Evolutionary conservation across 352 stramenopile genomes (phyloP), one percentile per base, ranked within the genome.

Genomic region (Phytophthora cactorum): DNA sequence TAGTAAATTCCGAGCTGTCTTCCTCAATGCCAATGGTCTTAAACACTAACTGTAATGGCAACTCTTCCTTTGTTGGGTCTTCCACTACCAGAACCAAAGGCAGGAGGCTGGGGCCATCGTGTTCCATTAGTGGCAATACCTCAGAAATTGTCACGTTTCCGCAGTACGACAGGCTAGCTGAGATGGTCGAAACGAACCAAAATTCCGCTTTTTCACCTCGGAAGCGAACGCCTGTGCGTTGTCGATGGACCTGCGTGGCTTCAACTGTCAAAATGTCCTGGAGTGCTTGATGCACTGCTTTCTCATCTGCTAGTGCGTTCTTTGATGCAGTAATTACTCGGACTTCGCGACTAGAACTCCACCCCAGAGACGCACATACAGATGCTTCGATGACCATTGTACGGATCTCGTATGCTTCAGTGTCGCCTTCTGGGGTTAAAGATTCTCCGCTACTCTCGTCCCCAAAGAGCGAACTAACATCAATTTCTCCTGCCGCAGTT

Each of bases 21-120:
- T 58, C 45, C 4, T 57, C 59, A n/a, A 75, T 47, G 49, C 56
- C 63, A 3, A 72, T 53, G 4, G 57, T 51, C 10, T 72, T 41
- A 43, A 68, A 59, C 3, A 65, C 68, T 46, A 57, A 44, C 11
- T 60, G 62, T 11, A 72, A 14, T 10, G 58, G 46, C 3, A 29
- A 22, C 1, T 57, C 31, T 22, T 59, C 41, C n/a, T 11, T 39
- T 12, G 14, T 39, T 1, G 60, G n/a, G 36, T 62, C 45, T 43
- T 63, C 25, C 7, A 60, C 22, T 27, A 59, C 44, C 32, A 75
- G 8, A 27, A 75, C 50, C 25, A 75, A 25, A 5, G 59, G 65
- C 5, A 70, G 38, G 14, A 31, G 31, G 22, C 31, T 60, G 5
- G 34, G 27, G 2, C 10, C 25, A 27, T 41, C 9, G 14, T 34